Percentiles rank a stretch among this genome's conserved stretches.
Conservation (phyloP, 352 stramenopile species). For the Phytopythium montanum region DNA sequence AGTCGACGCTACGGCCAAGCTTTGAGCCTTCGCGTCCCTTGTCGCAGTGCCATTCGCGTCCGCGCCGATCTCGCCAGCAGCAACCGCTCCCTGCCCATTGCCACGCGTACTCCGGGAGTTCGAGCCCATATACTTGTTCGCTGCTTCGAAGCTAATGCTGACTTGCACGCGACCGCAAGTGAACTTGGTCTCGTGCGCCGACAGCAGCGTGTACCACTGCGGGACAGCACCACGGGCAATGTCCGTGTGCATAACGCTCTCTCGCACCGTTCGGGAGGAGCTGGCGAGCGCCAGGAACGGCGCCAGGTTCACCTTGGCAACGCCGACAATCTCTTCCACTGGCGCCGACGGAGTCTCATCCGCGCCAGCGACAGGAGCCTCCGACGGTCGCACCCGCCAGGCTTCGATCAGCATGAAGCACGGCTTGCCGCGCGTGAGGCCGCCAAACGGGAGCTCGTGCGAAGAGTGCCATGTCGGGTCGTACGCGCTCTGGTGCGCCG, state of each 20-base stretch:
- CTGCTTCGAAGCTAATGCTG: constrained; percentile 81
- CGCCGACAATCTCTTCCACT: constrained; percentile 69
- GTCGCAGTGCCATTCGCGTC: neutral
- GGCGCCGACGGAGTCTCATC: constrained; percentile 24
- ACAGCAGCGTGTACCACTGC: constrained; percentile 86
- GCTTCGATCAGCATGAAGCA: constrained; percentile 88
- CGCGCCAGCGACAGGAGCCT: neutral
- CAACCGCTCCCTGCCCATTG: neutral
- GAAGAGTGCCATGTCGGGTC: constrained; percentile 83
- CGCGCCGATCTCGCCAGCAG: neutral
- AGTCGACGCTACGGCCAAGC: neutral
- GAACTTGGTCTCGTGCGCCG: constrained; percentile 79
- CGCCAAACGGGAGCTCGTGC: constrained; percentile 67
- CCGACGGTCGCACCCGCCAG: constrained; percentile 51
- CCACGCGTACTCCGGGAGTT: neutral
- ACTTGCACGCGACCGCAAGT: constrained; percentile 83
- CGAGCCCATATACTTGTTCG: constrained; percentile 9
- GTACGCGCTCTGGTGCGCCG: constrained; percentile 29
- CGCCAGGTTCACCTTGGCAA: constrained; percentile 85
- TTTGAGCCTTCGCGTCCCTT: neutral
- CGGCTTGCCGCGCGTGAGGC: constrained; percentile 68
- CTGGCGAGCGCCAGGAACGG: constrained; percentile 84
- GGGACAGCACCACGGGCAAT: constrained; percentile 79
- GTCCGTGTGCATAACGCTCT: constrained; percentile 81
- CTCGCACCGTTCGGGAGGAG: constrained; percentile 71